Base-by-base conservation (phyloP, 306 rosid genomes). In the Mimosa pudica region DNA sequence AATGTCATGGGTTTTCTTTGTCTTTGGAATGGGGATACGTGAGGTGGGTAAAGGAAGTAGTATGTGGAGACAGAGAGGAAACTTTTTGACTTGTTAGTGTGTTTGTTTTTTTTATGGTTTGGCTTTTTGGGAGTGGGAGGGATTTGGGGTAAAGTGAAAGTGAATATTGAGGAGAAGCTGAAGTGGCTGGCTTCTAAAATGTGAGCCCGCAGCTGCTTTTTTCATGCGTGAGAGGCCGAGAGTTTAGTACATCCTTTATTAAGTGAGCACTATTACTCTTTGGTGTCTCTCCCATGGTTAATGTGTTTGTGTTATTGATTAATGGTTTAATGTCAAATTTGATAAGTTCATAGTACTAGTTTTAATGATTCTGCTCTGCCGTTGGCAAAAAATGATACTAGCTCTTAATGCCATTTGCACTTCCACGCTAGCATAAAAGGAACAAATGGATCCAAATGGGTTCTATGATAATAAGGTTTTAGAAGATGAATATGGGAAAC, bases 151-250 rank as follows among this genome's bases (percentile, higher is more conserved):
- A 62, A 62, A 62, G 48, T 3, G 16, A 65, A 61, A 70, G 78
- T 65, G 73, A 54, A 67, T 42, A 41, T 84, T 81, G 73, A 78
- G 55, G 55, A 73, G 82, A 69, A 63, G 92, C 91, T 91, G 93
- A 89, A 84, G 97, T 82, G 97, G 92, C 97, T 83, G 92, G 91
- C 93, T 84, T 70, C 82, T 75, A 80, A 71, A 0, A 74, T 30
- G 24, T 73, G 77, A 82, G 97, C 97, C 97, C 97, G 92, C 97
- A 75, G 94, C 94, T 83, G 71, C 82, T 65, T 3, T 77, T 80
- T 10, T 52, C 42, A 38, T 14, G 14, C 66, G 62, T 35, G 32
- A 36, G 24, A 5, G 42, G 32, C 41, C 44, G 4, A 70, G 35
- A 10, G 12, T 71, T 71, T 52, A 63, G 11, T 63, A 12, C 61